Conservation (phyloP, 768 basidiomycete genomes). For the Suillus luteus region DNA sequence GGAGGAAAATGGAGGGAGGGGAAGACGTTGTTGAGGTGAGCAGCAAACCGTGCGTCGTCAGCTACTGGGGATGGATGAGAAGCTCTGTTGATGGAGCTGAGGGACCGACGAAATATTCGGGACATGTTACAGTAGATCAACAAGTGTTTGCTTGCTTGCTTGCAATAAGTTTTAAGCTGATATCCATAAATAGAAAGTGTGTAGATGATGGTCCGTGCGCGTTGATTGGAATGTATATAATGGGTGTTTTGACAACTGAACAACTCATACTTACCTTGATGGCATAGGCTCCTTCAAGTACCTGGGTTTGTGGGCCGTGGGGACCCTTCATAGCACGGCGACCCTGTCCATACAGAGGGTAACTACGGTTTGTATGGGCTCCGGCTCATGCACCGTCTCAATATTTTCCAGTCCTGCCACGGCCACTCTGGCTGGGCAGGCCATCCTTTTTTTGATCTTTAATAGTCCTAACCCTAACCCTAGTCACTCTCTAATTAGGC, state of each 20-base stretch:
- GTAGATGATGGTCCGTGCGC: conserved; percentile 28
- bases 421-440: conserved; percentile 57
- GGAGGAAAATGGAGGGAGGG: conserved; percentile 67
- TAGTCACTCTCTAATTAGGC: conserved; percentile 30
- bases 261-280: conserved; percentile 64
- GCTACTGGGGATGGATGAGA: conserved; percentile 5
- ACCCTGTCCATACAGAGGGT: conserved; percentile 53
- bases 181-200: background rate
- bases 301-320: conserved; percentile 57
- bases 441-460: conserved; percentile 31
- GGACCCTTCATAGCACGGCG: conserved; percentile 58
- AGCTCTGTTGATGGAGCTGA: conserved; percentile 6
- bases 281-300: conserved; percentile 57
- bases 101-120: conserved; percentile 5
- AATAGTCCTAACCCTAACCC: conserved; percentile 31
- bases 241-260: fast-evolving
- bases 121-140: conserved; percentile 1
- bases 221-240: conserved; percentile 15
- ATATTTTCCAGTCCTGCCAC: conserved; percentile 77
- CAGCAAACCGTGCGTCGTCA: conserved; percentile 36
- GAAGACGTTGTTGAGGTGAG: conserved; percentile 66
- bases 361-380: conserved; percentile 52
- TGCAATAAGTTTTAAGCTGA: background rate
- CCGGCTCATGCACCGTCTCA: conserved; percentile 77
- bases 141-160: background rate